phyloP scores from a whole-genome alignment of 2,329 filamentous ascomycete genomes.

The Dactylella cylindrospora region DNA sequence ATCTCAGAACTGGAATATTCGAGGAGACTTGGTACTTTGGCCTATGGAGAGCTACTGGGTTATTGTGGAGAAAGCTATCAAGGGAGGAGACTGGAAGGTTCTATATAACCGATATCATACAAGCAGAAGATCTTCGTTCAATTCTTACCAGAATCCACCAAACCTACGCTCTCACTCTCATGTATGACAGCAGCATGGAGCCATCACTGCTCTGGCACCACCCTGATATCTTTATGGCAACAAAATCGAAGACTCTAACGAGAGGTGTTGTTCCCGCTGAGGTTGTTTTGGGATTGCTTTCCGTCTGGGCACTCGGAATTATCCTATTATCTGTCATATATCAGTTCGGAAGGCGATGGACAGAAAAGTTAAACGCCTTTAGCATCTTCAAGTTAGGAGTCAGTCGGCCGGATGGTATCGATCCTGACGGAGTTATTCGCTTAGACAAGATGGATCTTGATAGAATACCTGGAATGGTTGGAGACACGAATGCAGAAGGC shows the following conservation, averaged over 20 bases:
- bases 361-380: conserved; percentile 10
- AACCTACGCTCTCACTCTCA: conserved; percentile 3
- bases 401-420: neutral
- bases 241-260: neutral
- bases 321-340: neutral
- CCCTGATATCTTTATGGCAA: conserved; percentile 4
- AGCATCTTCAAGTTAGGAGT: conserved; percentile 10
- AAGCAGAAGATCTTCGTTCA: neutral
- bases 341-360: conserved; percentile 17
- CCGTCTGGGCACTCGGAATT: conserved; percentile 5
- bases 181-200: conserved; percentile 3
- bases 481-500: too few relatives aligned
- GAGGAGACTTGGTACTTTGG: neutral
- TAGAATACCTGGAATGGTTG: too few relatives aligned
- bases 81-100: neutral
- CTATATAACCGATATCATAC: neutral
- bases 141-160: neutral
- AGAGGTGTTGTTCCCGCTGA: conserved; percentile 9
- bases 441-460: too few relatives aligned
- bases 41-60: neutral
- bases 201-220: neutral
- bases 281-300: conserved; percentile 3
- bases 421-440: neutral
- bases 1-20: neutral
- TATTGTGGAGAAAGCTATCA: neutral